Evolutionary conservation across 1,284 basidiomycete genomes (phyloP).

Genomic region (Kwoniella shivajii): DNA sequence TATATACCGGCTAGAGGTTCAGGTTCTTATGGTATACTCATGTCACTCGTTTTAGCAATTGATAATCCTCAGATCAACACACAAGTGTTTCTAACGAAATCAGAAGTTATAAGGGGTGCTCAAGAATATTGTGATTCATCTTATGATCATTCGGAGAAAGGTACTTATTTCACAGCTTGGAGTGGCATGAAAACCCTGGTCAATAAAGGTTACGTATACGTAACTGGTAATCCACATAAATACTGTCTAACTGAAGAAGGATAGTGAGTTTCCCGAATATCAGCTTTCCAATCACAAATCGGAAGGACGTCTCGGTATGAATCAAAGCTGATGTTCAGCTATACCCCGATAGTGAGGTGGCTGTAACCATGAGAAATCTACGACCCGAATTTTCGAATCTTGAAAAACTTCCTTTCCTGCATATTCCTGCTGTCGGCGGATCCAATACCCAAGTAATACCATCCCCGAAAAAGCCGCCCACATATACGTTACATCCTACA

Average conservation of each 20-base stretch:
- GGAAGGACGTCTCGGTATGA: no score
- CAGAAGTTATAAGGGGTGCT: constrained; percentile 42
- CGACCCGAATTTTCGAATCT: constrained; percentile 36
- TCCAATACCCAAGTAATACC: neutral
- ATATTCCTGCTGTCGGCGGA: constrained; percentile 15
- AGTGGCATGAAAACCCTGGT: constrained; percentile 49
- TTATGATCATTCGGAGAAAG: constrained; percentile 47
- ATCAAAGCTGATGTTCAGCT: neutral
- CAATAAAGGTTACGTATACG: constrained; percentile 46
- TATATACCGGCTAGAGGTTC: constrained; percentile 47
- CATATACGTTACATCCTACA: neutral
- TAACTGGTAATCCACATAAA: constrained; percentile 48
- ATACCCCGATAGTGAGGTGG: constrained; percentile 37
- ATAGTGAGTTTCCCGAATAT: constrained; percentile 38
- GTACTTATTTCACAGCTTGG: constrained; percentile 50
- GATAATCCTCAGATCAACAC: constrained; percentile 33
- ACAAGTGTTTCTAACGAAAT: constrained; percentile 43
- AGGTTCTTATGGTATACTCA: constrained; percentile 49
- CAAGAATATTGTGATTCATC: constrained; percentile 44
- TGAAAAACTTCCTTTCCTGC: constrained; percentile 30
- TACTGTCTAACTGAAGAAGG: constrained; percentile 51
- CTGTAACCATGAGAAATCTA: constrained; percentile 34
- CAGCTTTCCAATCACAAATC: no score
- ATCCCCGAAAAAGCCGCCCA: neutral
- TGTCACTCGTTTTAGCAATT: constrained; percentile 45